phyloP scores from a whole-genome alignment of 2,329 filamentous ascomycete species.

The Xylaria sp. region DNA sequence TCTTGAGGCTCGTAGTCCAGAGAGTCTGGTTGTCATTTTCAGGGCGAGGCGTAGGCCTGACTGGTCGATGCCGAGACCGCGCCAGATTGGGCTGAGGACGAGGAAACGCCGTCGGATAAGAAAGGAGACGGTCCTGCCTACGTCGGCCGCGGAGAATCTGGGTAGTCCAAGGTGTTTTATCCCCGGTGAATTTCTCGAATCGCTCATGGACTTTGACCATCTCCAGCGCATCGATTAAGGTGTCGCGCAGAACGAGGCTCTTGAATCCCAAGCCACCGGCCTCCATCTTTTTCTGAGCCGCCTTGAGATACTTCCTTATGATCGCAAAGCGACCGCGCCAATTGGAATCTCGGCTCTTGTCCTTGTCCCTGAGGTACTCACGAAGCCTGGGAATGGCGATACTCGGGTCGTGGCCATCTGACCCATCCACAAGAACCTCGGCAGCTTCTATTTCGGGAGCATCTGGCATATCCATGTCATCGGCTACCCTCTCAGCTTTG shows the following conservation, averaged over 20 bases:
- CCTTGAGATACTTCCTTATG: slow-evolving; percentile 37
- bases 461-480: neutral
- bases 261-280: slow-evolving; percentile 24
- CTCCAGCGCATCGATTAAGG: slow-evolving; percentile 24
- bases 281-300: slow-evolving; percentile 24
- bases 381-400: slow-evolving; percentile 33
- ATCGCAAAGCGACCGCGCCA: slow-evolving; percentile 22
- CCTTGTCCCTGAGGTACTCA: slow-evolving; percentile 47
- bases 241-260: slow-evolving; percentile 12
- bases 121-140: slow-evolving; percentile 23
- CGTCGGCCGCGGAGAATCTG: slow-evolving; percentile 15
- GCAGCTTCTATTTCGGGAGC: neutral
- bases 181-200: slow-evolving; percentile 15
- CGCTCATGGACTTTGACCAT: slow-evolving; percentile 23
- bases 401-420: slow-evolving; percentile 34
- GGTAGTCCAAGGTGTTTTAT: slow-evolving; percentile 24
- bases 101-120: slow-evolving; percentile 22
- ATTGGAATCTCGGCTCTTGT: slow-evolving; percentile 37
- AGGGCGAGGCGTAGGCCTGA: slow-evolving; percentile 12
- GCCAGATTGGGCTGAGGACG: slow-evolving; percentile 17
- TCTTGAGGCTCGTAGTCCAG: slow-evolving; percentile 10
- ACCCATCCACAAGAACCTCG: slow-evolving; percentile 7
- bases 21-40: neutral
- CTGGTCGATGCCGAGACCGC: slow-evolving; percentile 18
- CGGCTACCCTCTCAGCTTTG: too few relatives aligned